Conservation (phyloP, 495 filamentous ascomycete species). For the Chaetomium tenue region DNA sequence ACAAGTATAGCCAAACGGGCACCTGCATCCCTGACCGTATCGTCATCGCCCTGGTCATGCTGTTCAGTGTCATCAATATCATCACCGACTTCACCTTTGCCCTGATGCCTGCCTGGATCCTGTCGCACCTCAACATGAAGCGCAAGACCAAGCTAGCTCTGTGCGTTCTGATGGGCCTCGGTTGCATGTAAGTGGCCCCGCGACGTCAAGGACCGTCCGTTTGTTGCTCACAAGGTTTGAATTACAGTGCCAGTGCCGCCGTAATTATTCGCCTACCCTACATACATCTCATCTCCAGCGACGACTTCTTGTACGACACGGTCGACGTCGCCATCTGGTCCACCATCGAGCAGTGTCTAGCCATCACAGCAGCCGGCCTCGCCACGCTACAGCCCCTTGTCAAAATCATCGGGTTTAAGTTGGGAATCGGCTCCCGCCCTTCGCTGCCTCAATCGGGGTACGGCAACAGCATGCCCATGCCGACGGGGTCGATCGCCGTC, state of each 20-base stretch:
- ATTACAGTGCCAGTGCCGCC: constrained; percentile 33
- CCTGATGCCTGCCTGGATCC: constrained; percentile 36
- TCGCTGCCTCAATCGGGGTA: background rate
- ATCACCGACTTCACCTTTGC: constrained; percentile 38
- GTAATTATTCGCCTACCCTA: constrained; percentile 34
- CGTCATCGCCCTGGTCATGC: constrained; percentile 28
- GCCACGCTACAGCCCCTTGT: constrained; percentile 39
- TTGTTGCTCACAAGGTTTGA: background rate
- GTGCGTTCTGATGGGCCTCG: constrained; percentile 26
- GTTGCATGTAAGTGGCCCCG: constrained; percentile 29
- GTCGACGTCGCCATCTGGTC: constrained; percentile 39
- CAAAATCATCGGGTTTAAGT: constrained; percentile 19
- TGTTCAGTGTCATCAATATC: constrained; percentile 32
- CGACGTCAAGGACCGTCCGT: background rate
- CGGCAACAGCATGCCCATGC: constrained; percentile 1
- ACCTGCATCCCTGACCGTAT: constrained; percentile 30
- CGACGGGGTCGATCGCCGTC: constrained; percentile 14
- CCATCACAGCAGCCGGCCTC: constrained; percentile 35
- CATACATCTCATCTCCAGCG: constrained; percentile 24
- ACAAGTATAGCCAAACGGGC: constrained; percentile 22
- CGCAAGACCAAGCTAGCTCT: constrained; percentile 27
- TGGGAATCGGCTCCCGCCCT: constrained; percentile 16
- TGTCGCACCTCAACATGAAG: constrained; percentile 38
- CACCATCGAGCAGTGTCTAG: constrained; percentile 36
- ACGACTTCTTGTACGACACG: constrained; percentile 37